Evolutionary conservation across 2,329 filamentous ascomycete genomes (phyloP).

Genomic region (Annulohypoxylon truncatum): DNA sequence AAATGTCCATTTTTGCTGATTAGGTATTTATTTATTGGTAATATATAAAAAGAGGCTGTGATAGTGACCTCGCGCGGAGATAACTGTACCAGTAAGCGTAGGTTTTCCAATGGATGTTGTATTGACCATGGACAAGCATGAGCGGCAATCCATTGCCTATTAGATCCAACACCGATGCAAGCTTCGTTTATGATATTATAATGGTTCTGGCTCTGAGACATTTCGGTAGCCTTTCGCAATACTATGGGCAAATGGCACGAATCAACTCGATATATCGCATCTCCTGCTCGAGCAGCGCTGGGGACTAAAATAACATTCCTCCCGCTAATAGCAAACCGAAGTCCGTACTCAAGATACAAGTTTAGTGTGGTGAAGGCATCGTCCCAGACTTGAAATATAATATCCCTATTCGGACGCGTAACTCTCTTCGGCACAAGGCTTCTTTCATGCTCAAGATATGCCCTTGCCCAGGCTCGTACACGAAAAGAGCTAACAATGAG

Average conservation of each 20-base stretch:
- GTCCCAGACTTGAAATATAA: conserved; percentile 1
- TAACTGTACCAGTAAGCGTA: not conserved
- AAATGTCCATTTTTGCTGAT: not conserved
- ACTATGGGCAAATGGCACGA: conserved; percentile 16
- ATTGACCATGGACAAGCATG: conserved; percentile 4
- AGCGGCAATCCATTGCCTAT: conserved; percentile 13
- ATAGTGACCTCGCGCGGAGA: not conserved
- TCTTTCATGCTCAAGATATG: not conserved
- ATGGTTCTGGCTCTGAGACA: not conserved
- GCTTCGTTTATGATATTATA: conserved; percentile 18
- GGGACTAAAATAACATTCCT: conserved; percentile 4
- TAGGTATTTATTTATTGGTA: too few relatives aligned
- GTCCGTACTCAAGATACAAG: conserved; percentile 7
- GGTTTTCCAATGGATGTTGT: not conserved
- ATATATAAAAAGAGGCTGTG: too few relatives aligned
- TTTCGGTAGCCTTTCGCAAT: not conserved
- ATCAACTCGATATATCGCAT: conserved; percentile 18
- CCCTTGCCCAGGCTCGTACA: not conserved
- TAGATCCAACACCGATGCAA: conserved; percentile 8
- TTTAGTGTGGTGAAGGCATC: conserved; percentile 8
- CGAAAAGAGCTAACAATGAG: not conserved
- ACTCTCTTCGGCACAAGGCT: not conserved
- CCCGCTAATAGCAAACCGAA: not conserved
- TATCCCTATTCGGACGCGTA: not conserved
- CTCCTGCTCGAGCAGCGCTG: not conserved